phyloP scores from a whole-genome alignment of 2,329 filamentous ascomycete species.

The Aureobasidium vineae region DNA sequence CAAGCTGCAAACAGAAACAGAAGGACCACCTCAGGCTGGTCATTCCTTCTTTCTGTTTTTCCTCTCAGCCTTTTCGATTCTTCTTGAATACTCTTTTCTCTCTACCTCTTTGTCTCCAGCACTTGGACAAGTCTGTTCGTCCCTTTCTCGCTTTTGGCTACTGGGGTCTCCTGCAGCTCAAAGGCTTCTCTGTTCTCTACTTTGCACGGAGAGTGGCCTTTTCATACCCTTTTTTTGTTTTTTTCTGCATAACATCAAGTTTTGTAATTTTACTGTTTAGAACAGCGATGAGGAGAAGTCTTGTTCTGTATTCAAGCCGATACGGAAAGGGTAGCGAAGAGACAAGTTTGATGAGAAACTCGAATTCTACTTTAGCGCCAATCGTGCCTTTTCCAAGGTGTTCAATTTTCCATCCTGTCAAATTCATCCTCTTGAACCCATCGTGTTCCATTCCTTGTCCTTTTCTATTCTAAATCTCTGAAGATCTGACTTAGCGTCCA shows the following conservation, averaged over 20 bases:
- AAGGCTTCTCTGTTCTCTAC: neutral
- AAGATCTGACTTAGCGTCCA: too few species aligned
- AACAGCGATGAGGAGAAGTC: neutral
- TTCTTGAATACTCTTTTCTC: neutral
- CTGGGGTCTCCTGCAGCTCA: neutral
- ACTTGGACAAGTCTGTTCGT: neutral
- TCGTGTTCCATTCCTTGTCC: too few species aligned
- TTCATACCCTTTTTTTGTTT: neutral
- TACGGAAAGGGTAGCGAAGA: neutral
- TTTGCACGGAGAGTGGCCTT: neutral
- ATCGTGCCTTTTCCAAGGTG: neutral
- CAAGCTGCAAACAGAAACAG: neutral
- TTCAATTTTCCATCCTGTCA: too few species aligned
- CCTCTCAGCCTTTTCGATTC: neutral
- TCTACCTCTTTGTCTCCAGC: neutral
- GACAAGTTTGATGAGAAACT: neutral
- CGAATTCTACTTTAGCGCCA: neutral
- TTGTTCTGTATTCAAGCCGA: neutral
- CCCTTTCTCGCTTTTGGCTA: neutral
- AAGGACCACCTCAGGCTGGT: neutral
- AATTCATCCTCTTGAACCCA: too few species aligned
- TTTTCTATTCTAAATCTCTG: too few species aligned
- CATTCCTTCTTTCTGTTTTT: neutral
- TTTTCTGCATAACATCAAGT: neutral
- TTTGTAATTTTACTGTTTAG: constrained; percentile 17